Evolutionary conservation across 75 land plant genomes (phyloP).

Genomic region (Adiantum capillusveneris): DNA sequence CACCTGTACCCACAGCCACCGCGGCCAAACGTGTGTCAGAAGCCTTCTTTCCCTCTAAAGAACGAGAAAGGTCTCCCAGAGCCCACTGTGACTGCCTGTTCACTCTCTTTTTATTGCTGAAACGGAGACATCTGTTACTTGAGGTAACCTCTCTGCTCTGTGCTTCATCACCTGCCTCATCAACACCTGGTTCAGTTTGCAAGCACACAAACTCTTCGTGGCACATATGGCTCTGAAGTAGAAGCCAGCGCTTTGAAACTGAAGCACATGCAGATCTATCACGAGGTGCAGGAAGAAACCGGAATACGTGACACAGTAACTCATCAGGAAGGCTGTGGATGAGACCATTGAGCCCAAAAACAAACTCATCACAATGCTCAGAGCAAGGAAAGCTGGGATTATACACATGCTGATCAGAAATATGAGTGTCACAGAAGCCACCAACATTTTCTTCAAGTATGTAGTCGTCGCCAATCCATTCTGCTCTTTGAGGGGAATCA

Average conservation of each 20-base stretch:
- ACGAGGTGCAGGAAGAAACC: slow-evolving; percentile 41
- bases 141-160: neutral
- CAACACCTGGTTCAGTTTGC: neutral
- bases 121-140: neutral
- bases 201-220: slow-evolving; percentile 5
- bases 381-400: neutral
- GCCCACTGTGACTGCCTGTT: slow-evolving; percentile 27
- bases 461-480: neutral
- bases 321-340: slow-evolving; percentile 82
- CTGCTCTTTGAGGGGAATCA: slow-evolving; percentile 4
- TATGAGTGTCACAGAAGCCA: no score
- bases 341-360: neutral
- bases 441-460: neutral
- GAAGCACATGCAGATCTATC: slow-evolving; percentile 63
- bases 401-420: neutral
- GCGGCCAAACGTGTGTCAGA: slow-evolving; percentile 74
- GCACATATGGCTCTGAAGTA: slow-evolving; percentile 57
- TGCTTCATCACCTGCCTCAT: slow-evolving; percentile 7
- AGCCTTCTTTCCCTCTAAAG: slow-evolving; percentile 79
- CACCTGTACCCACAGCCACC: slow-evolving; percentile 54
- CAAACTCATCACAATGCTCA: neutral
- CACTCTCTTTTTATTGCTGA: slow-evolving; percentile 8
- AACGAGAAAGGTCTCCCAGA: slow-evolving; percentile 54
- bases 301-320: slow-evolving; percentile 73
- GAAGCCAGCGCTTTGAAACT: slow-evolving; percentile 87